Conservation (phyloP, 164 flowering plant genomes). For the Umbellularia californica region DNA sequence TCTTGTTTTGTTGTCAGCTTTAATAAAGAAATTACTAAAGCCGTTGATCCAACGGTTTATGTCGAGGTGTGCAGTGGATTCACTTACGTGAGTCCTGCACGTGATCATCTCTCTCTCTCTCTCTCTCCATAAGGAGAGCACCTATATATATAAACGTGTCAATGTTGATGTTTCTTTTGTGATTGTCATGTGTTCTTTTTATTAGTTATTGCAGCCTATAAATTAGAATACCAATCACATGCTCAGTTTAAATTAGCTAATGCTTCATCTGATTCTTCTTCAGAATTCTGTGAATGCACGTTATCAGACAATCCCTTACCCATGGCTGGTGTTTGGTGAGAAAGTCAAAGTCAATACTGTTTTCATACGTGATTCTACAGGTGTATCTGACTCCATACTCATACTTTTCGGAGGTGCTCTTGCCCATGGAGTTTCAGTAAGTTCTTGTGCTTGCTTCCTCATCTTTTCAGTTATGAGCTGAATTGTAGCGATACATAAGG, state of each 20-base stretch:
- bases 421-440: slow-evolving; percentile 59
- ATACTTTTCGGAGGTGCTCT: slow-evolving; percentile 91
- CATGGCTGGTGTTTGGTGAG: slow-evolving; percentile 96
- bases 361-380: slow-evolving; percentile 94
- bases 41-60: too few relatives aligned
- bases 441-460: slow-evolving; percentile 9
- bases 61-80: too few relatives aligned
- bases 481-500: not conserved
- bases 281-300: slow-evolving; percentile 99
- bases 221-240: not conserved
- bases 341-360: slow-evolving; percentile 95
- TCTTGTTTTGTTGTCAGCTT: too few relatives aligned
- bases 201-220: not conserved
- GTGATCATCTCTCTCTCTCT: too few relatives aligned
- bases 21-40: too few relatives aligned
- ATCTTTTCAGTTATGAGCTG: not conserved
- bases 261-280: slow-evolving; percentile 17
- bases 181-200: not conserved
- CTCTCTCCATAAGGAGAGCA: too few relatives aligned
- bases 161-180: not conserved
- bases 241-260: not conserved
- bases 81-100: too few relatives aligned
- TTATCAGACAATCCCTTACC: slow-evolving; percentile 85
- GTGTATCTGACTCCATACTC: slow-evolving; percentile 85
- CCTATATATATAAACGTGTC: too few relatives aligned